These are phyloP conservation scores for Starmerella bacillaris DNA, from an alignment of 805 yeast species.

Conservation along the genomic window DNA sequence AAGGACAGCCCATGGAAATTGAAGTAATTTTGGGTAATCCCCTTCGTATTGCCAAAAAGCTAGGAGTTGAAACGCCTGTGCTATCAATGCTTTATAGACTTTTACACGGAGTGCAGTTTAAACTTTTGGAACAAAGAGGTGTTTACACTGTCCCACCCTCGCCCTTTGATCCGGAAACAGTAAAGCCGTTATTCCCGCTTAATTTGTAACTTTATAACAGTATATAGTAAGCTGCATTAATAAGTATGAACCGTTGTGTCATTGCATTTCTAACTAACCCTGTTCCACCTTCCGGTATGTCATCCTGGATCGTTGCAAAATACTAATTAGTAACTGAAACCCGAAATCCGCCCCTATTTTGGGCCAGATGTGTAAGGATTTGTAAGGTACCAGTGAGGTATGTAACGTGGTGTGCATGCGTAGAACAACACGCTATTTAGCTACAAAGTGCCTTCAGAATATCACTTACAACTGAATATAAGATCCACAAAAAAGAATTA, in stretches of 20 bases:
- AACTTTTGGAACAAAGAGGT: slow-evolving; percentile 41
- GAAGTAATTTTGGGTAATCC: slow-evolving; percentile 59
- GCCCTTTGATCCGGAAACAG: slow-evolving; percentile 1
- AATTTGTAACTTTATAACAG: not conserved
- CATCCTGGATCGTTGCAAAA: too few relatives aligned
- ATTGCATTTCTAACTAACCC: not conserved
- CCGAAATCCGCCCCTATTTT: too few relatives aligned
- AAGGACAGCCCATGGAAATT: slow-evolving; percentile 50
- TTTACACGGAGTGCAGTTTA: slow-evolving; percentile 42
- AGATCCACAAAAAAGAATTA: too few relatives aligned
- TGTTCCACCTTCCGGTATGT: too few relatives aligned
- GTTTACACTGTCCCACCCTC: slow-evolving; percentile 27
- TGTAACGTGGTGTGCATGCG: too few relatives aligned
- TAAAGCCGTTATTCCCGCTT: not conserved
- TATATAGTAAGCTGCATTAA: not conserved
- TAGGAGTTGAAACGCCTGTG: slow-evolving; percentile 38
- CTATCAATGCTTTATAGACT: slow-evolving; percentile 40
- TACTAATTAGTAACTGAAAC: too few relatives aligned
- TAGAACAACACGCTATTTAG: too few relatives aligned
- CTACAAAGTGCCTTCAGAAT: too few relatives aligned
- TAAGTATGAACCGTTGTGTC: not conserved
- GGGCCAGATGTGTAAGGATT: too few relatives aligned
- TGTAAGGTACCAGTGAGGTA: too few relatives aligned
- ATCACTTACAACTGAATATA: too few relatives aligned
- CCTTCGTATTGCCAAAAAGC: slow-evolving; percentile 31